These are phyloP conservation scores for Leersia perrieri DNA, from an alignment of 176 grass and related monocot genomes.

Conservation along the genomic window DNA sequence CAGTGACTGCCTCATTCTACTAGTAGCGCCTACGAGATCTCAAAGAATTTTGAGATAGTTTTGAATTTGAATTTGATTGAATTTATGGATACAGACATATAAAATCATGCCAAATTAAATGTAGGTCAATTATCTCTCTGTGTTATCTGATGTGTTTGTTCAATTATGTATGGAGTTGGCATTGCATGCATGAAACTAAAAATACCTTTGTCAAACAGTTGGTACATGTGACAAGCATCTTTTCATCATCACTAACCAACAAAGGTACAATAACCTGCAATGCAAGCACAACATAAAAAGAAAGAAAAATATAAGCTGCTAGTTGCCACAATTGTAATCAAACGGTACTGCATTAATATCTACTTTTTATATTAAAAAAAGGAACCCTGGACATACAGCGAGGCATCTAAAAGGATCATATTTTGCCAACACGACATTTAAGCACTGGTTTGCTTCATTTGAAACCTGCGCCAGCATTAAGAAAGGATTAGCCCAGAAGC, in stretches of 20 bases:
- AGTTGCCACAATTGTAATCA: slow-evolving; percentile 28
- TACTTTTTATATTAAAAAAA: not conserved
- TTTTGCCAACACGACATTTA: slow-evolving; percentile 55
- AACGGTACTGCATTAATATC: not conserved
- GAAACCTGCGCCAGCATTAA: slow-evolving; percentile 65
- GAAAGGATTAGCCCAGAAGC: slow-evolving; percentile 17
- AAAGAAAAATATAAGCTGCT: slow-evolving; percentile 22
- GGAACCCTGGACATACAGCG: slow-evolving; percentile 49
- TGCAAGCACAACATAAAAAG: slow-evolving; percentile 2
- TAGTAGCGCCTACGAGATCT: not conserved
- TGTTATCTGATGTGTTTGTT: not conserved
- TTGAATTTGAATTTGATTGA: not conserved
- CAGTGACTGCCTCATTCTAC: not conserved
- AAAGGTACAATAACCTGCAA: slow-evolving; percentile 78
- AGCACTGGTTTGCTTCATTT: slow-evolving; percentile 77
- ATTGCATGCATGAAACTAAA: not conserved
- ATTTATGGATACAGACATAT: not conserved
- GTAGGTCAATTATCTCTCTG: not conserved
- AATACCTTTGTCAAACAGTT: slow-evolving; percentile 96
- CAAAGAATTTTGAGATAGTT: not conserved
- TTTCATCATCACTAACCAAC: slow-evolving; percentile 82
- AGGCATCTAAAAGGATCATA: slow-evolving; percentile 87
- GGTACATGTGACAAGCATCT: slow-evolving; percentile 72
- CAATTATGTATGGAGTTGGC: not conserved
- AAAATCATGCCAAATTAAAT: not conserved